Evolutionary conservation across 768 basidiomycete genomes (phyloP).

Genomic region (Tubosaeta brunneosetosa): DNA sequence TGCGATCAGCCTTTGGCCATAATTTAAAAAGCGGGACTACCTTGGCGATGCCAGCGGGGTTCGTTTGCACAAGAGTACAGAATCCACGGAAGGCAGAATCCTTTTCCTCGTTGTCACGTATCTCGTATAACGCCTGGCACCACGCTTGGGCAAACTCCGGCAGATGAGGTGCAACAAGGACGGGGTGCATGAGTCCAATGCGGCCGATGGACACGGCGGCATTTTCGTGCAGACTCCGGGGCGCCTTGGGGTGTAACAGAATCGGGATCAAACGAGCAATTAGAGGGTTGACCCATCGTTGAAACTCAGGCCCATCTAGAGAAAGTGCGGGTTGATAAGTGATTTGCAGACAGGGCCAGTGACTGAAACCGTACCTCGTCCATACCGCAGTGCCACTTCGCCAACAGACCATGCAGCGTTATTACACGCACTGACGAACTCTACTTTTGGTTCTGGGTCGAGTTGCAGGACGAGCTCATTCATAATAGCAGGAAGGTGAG

Average conservation of each 20-base stretch:
- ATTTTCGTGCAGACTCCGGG: slow-evolving; percentile 93
- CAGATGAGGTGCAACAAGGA: slow-evolving; percentile 82
- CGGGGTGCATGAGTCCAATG: slow-evolving; percentile 89
- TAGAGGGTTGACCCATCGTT: slow-evolving; percentile 84
- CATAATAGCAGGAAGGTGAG: slow-evolving; percentile 87
- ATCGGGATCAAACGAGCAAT: slow-evolving; percentile 91
- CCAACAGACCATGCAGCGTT: slow-evolving; percentile 99
- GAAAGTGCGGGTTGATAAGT: slow-evolving; percentile 6
- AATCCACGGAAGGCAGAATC: slow-evolving; percentile 98
- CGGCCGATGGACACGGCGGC: slow-evolving; percentile 98
- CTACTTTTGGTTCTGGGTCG: slow-evolving; percentile 87
- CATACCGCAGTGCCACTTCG: slow-evolving; percentile 91
- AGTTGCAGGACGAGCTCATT: slow-evolving; percentile 84
- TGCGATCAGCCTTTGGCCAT: slow-evolving; percentile 3
- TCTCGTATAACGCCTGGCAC: slow-evolving; percentile 97
- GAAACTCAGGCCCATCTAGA: slow-evolving; percentile 78
- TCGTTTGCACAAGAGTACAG: slow-evolving; percentile 91
- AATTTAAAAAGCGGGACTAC: slow-evolving; percentile 33
- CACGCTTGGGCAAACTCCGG: slow-evolving; percentile 90
- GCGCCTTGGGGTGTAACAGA: slow-evolving; percentile 86
- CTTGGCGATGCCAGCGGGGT: slow-evolving; percentile 91
- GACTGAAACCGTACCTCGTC: slow-evolving; percentile 48
- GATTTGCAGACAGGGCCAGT: not conserved
- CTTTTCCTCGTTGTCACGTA: slow-evolving; percentile 99
- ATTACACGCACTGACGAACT: slow-evolving; percentile 96